Conservation (phyloP, 805 yeast species). For the Wickerhamomyces strasburgensis region DNA sequence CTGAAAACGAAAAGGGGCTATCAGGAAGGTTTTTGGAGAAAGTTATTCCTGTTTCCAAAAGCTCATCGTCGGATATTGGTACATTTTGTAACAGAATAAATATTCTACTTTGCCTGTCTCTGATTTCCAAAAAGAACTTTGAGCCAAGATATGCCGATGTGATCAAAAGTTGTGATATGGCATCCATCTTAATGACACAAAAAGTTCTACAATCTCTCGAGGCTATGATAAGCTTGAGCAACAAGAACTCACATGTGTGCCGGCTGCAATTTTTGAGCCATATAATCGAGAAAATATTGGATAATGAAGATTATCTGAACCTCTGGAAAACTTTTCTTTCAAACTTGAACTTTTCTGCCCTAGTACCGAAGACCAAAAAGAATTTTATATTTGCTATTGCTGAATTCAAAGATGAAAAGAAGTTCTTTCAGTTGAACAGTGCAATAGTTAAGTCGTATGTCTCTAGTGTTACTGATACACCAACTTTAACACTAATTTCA, state of each 20-base stretch:
- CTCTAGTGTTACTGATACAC: neutral
- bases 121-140: slow-evolving; percentile 13
- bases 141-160: slow-evolving; percentile 16
- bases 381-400: slow-evolving; percentile 9
- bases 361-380: slow-evolving; percentile 9
- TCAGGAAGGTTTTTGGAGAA: slow-evolving; percentile 19
- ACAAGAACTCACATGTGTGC: slow-evolving; percentile 3
- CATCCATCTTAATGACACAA: slow-evolving; percentile 4
- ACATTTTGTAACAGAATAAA: slow-evolving; percentile 22
- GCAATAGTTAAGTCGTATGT: slow-evolving; percentile 7
- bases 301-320: slow-evolving; percentile 2
- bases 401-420: slow-evolving; percentile 4
- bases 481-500: slow-evolving; percentile 8
- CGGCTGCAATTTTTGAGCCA: slow-evolving; percentile 1
- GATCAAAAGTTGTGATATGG: slow-evolving; percentile 7
- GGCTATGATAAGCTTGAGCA: slow-evolving; percentile 8
- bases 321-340: slow-evolving; percentile 9
- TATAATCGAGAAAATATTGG: slow-evolving; percentile 3
- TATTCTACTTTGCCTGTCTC: slow-evolving; percentile 13
- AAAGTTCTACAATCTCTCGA: slow-evolving; percentile 8
- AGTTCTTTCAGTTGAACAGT: slow-evolving; percentile 8
- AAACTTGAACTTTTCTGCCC: neutral
- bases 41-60: slow-evolving; percentile 18
- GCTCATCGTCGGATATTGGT: slow-evolving; percentile 6
- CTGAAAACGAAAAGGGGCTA: slow-evolving; percentile 1